Base-by-base conservation (phyloP, 106 monocot genomes). In the Dendrobium nobile region DNA sequence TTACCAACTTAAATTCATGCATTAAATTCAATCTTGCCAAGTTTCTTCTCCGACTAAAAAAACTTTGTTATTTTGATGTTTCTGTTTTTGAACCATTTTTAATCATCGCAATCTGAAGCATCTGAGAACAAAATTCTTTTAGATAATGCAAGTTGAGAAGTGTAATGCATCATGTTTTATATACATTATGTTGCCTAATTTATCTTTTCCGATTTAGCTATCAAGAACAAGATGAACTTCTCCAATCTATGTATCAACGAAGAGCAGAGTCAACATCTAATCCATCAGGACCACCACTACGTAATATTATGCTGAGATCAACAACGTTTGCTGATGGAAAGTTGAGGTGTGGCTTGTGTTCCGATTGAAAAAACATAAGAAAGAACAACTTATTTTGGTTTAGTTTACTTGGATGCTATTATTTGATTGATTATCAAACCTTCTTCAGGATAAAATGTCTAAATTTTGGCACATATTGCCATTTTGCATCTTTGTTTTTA, bases 171-270 rank as follows among this genome's bases (percentile, higher is more conserved):
- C 22, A 19, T 75, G 41, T 45, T 24, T 75, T 75, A 2, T 55
- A 10, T 51, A 73, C 47, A 19, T 10, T 81, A 41, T 37, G 18
- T 54, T 77, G 2, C 11, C 74, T 76, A 18, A 41, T 76, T 31
- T 47, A 2, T 22, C 73, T 16, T 47, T 24, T 77, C 27, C 24
- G 48, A 28, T 82, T 78, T 86, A 80, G 37, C 86, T 90, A 89
- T 73, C 72, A 75, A 79, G 98, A 95, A 24, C 91, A 95, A 75
- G 95, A 91, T 82, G 98, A 93, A 81, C 90, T 84, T 77, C 77
- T 83, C 40, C 89, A 87, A 80, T 87, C 83, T 85, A 81, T 86
- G 15, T 78, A 76, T 83, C 84, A 81, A 54, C 79, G 73, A 31
- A 91, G 84, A 85, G 80, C 76, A 83, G 96, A 94, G 22, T 81